These are phyloP conservation scores for Stentor roeselii DNA, from an alignment of 73 alveolate genomes.

Conservation along the genomic window DNA sequence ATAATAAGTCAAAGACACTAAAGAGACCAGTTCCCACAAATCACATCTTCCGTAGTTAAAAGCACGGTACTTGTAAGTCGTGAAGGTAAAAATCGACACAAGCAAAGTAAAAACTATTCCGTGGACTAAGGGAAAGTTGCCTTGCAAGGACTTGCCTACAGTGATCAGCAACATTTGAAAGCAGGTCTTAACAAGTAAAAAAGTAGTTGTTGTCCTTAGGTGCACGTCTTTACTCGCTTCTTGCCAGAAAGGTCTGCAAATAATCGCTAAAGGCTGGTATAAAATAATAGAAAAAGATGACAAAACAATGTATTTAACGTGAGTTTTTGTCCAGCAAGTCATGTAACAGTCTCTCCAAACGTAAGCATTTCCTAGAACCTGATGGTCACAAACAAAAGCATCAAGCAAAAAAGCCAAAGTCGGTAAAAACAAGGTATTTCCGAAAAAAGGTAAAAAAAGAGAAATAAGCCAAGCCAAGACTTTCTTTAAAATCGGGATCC, in stretches of 20 bases:
- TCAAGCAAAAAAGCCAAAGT: constrained; percentile 16
- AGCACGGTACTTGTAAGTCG: constrained; percentile 1
- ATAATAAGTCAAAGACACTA: background rate
- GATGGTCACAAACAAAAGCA: constrained; percentile 29
- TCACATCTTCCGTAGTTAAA: constrained; percentile 26
- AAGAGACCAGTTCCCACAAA: constrained; percentile 18
- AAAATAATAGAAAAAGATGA: background rate
- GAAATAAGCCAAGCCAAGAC: background rate
- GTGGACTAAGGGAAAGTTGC: background rate
- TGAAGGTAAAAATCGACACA: background rate
- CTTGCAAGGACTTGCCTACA: constrained; percentile 16
- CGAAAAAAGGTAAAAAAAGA: constrained; percentile 12
- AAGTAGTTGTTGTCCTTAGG: constrained; percentile 5
- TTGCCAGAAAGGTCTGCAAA: constrained; percentile 28
- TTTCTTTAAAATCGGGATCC: background rate
- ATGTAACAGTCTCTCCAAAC: constrained; percentile 21
- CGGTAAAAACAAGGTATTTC: constrained; percentile 28
- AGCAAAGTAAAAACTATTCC: constrained; percentile 22
- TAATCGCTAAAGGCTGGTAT: constrained; percentile 20
- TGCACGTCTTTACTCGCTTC: constrained; percentile 16
- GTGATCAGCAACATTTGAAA: constrained; percentile 18
- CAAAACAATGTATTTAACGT: background rate
- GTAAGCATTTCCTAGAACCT: constrained; percentile 4
- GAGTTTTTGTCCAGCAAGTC: background rate
- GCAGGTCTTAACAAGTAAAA: constrained; percentile 17